Evolutionary conservation across 1,284 basidiomycete species (phyloP).

Genomic region (Sporisorium sorghi): DNA sequence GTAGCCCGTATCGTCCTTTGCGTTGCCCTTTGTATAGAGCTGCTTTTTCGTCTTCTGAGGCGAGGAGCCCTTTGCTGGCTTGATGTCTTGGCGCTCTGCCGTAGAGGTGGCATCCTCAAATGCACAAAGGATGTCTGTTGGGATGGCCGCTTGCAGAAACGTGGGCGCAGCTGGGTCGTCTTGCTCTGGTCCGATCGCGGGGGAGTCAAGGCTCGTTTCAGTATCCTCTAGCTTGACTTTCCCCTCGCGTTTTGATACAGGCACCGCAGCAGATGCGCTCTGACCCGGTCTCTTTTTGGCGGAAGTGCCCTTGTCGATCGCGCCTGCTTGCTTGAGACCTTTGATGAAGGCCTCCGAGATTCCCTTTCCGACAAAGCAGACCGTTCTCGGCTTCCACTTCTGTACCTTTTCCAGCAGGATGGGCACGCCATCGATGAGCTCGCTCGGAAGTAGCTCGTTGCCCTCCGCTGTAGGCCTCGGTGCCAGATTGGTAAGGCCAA

Average conservation of each 20-base stretch:
- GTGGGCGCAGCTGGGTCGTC: not conserved
- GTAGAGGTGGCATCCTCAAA: not conserved
- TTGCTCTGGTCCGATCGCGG: not conserved
- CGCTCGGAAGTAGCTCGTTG: slow-evolving; percentile 36
- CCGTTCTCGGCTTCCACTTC: slow-evolving; percentile 35
- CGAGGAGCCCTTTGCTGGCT: not conserved
- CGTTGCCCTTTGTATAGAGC: slow-evolving; percentile 43
- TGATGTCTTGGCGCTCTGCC: not conserved
- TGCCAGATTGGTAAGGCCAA: slow-evolving; percentile 48
- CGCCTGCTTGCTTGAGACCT: slow-evolving; percentile 34
- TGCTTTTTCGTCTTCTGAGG: slow-evolving; percentile 18
- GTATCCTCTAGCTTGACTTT: slow-evolving; percentile 10
- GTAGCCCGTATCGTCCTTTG: slow-evolving; percentile 43
- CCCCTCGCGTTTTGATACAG: too few relatives aligned
- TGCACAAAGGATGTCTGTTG: slow-evolving; percentile 11
- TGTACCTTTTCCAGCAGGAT: slow-evolving; percentile 36
- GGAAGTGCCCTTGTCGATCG: slow-evolving; percentile 10
- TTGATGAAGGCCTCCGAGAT: slow-evolving; percentile 46
- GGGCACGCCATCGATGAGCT: slow-evolving; percentile 47
- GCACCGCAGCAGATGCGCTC: not conserved
- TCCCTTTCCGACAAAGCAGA: slow-evolving; percentile 51
- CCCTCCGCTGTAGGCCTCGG: slow-evolving; percentile 49
- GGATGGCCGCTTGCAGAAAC: slow-evolving; percentile 1
- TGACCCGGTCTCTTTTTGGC: slow-evolving; percentile 4
- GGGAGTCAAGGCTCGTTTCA: not conserved